phyloP scores from a whole-genome alignment of 2,329 filamentous ascomycete species.

The Penicillium fuscoglaucum region DNA sequence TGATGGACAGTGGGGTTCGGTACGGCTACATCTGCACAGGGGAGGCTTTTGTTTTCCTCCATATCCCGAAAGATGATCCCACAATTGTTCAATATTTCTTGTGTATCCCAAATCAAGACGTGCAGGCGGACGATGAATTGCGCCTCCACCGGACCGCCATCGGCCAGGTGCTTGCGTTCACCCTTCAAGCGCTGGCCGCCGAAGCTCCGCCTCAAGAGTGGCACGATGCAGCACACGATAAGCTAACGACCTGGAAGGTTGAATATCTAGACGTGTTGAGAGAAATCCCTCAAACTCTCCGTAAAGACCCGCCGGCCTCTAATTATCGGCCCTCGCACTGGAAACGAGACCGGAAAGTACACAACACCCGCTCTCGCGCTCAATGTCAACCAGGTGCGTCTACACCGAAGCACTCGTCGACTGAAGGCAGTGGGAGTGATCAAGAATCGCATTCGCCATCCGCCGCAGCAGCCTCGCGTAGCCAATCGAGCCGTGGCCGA shows the following conservation, averaged over 20 bases:
- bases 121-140: slow-evolving; percentile 22
- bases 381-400: slow-evolving; percentile 15
- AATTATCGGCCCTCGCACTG: slow-evolving; percentile 29
- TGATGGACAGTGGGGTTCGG: slow-evolving; percentile 24
- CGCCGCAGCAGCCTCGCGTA: slow-evolving; percentile 17
- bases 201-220: slow-evolving; percentile 25
- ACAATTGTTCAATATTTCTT: no score
- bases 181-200: slow-evolving; percentile 29
- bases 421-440: slow-evolving; percentile 24
- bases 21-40: slow-evolving; percentile 32
- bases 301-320: slow-evolving; percentile 20
- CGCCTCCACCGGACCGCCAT: slow-evolving; percentile 35
- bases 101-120: slow-evolving; percentile 28
- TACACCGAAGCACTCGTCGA: slow-evolving; percentile 16
- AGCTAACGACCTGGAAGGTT: slow-evolving; percentile 27
- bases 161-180: slow-evolving; percentile 36
- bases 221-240: slow-evolving; percentile 20
- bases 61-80: slow-evolving; percentile 25
- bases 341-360: slow-evolving; percentile 19
- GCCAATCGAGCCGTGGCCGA: slow-evolving; percentile 27
- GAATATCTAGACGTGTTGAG: slow-evolving; percentile 25
- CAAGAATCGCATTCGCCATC: slow-evolving; percentile 21
- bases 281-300: slow-evolving; percentile 27
- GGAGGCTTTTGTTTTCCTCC: slow-evolving; percentile 35
- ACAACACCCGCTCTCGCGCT: slow-evolving; percentile 24